A percentile compares a stretch with the other conserved stretches of the same genome.
phyloP scores from a whole-genome alignment of 371 early-diverging fungal genomes.

The Mycotypha africana region DNA sequence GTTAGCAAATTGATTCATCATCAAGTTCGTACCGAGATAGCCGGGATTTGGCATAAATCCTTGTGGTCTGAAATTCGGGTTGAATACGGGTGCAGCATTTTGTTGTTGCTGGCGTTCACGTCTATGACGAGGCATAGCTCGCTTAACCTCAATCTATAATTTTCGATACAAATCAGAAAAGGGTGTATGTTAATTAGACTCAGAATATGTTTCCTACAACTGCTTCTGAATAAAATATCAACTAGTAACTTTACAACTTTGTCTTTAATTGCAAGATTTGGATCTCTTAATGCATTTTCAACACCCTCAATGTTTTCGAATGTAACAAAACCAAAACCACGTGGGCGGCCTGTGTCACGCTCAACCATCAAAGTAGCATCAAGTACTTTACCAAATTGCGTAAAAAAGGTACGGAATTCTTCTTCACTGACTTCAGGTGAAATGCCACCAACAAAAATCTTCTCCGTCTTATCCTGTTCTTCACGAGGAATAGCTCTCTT shows the following conservation, averaged over 20 bases:
- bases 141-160: slow-evolving; percentile 60
- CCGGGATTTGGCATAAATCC: background rate
- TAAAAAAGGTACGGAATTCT: slow-evolving; percentile 72
- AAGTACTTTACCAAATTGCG: slow-evolving; percentile 69
- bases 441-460: slow-evolving; percentile 91
- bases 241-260: slow-evolving; percentile 39
- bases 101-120: background rate
- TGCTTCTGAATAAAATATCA: background rate
- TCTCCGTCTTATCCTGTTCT: slow-evolving; percentile 74
- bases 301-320: slow-evolving; percentile 67
- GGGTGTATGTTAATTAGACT: too few relatives aligned
- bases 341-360: slow-evolving; percentile 70
- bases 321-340: slow-evolving; percentile 81
- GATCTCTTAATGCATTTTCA: slow-evolving; percentile 47
- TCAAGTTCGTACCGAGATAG: slow-evolving; percentile 1
- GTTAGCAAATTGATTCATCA: slow-evolving; percentile 19
- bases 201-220: too few relatives aligned
- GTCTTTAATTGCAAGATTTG: slow-evolving; percentile 47
- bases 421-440: slow-evolving; percentile 77
- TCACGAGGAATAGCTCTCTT: slow-evolving; percentile 84
- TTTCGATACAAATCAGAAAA: background rate
- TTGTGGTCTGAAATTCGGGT: too few relatives aligned
- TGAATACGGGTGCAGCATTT: too few relatives aligned
- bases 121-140: slow-evolving; percentile 57
- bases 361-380: slow-evolving; percentile 79